Conservation (phyloP, 2,329 filamentous ascomycete species). For the Clonostachys rosea region DNA sequence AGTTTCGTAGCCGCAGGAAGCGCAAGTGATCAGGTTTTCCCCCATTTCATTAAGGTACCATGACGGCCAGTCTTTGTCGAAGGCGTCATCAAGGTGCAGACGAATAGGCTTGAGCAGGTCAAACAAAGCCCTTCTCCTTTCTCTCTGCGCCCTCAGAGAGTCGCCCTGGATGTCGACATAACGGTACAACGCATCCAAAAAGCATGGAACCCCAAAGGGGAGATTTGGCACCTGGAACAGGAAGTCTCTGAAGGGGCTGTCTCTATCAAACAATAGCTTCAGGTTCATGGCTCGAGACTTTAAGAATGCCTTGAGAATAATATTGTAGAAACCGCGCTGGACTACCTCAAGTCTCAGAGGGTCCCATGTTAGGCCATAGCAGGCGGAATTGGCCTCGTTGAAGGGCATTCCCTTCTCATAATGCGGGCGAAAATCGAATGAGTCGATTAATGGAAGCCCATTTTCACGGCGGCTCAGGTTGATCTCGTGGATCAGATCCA, state of each 20-base stretch:
- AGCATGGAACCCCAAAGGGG: slow-evolving; percentile 17
- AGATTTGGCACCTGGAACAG: slow-evolving; percentile 18
- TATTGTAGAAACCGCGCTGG: slow-evolving; percentile 23
- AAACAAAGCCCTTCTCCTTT: slow-evolving; percentile 12
- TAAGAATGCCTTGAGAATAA: slow-evolving; percentile 25
- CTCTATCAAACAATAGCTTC: slow-evolving; percentile 18
- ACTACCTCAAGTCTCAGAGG: slow-evolving; percentile 11
- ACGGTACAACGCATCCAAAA: slow-evolving; percentile 25
- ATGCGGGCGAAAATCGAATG: slow-evolving; percentile 25
- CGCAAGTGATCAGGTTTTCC: slow-evolving; percentile 16
- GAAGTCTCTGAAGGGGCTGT: slow-evolving; percentile 19
- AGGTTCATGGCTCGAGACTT: slow-evolving; percentile 22
- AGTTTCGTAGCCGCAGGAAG: slow-evolving; percentile 24
- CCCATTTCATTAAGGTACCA: slow-evolving; percentile 19
- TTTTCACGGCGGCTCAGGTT: slow-evolving; percentile 14
- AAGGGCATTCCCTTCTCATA: slow-evolving; percentile 16
- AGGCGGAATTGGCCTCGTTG: slow-evolving; percentile 1
- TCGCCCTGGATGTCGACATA: slow-evolving; percentile 11
- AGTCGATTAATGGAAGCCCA: slow-evolving; percentile 8
- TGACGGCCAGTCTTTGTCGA: slow-evolving; percentile 10
- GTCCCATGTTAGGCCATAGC: slow-evolving; percentile 23
- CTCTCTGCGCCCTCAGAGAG: slow-evolving; percentile 1
- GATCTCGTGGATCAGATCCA: slow-evolving; percentile 28
- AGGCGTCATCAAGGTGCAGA: slow-evolving; percentile 11
- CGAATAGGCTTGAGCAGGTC: slow-evolving; percentile 25